Conservation (phyloP, 2,329 filamentous ascomycete genomes). For the Hysterium pulicare region DNA sequence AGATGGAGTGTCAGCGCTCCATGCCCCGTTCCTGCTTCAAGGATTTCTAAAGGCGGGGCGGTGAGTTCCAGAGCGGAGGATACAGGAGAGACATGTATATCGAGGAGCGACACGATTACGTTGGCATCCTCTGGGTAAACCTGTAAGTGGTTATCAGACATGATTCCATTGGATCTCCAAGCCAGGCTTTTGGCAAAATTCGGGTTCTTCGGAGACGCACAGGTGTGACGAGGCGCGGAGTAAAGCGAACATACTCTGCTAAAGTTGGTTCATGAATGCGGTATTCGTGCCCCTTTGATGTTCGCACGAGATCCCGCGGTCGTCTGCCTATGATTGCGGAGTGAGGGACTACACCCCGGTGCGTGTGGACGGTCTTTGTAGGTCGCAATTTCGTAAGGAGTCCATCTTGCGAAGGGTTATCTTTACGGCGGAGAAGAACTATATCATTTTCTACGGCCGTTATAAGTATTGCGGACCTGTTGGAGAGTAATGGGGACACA, state of each 20-base stretch:
- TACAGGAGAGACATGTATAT: conserved; percentile 59
- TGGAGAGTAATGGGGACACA: conserved; percentile 1
- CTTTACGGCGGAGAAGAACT: conserved; percentile 42
- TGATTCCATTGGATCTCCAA: neutral
- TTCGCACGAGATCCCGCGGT: conserved; percentile 57
- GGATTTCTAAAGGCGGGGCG: conserved; percentile 62
- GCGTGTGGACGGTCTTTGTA: conserved; percentile 33
- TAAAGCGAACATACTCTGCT: conserved; percentile 68
- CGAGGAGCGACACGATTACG: conserved; percentile 71
- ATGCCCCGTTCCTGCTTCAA: conserved; percentile 84
- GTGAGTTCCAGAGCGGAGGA: conserved; percentile 22
- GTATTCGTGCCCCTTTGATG: conserved; percentile 51
- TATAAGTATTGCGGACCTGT: conserved; percentile 8
- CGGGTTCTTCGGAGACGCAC: conserved; percentile 42
- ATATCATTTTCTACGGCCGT: conserved; percentile 33
- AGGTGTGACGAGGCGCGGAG: conserved; percentile 70
- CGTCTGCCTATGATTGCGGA: conserved; percentile 62
- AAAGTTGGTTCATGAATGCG: conserved; percentile 64
- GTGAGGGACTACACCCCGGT: conserved; percentile 50
- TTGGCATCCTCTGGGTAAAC: conserved; percentile 74
- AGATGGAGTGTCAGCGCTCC: conserved; percentile 74
- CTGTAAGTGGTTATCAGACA: conserved; percentile 36
- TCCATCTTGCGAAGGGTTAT: conserved; percentile 33
- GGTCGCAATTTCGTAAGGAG: conserved; percentile 39
- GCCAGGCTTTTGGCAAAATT: neutral